A percentile compares a stretch with the other conserved stretches of the same genome.
These are phyloP conservation scores for Esteya vermicola DNA, from an alignment of 2,329 filamentous ascomycete genomes.

Conservation along the genomic window DNA sequence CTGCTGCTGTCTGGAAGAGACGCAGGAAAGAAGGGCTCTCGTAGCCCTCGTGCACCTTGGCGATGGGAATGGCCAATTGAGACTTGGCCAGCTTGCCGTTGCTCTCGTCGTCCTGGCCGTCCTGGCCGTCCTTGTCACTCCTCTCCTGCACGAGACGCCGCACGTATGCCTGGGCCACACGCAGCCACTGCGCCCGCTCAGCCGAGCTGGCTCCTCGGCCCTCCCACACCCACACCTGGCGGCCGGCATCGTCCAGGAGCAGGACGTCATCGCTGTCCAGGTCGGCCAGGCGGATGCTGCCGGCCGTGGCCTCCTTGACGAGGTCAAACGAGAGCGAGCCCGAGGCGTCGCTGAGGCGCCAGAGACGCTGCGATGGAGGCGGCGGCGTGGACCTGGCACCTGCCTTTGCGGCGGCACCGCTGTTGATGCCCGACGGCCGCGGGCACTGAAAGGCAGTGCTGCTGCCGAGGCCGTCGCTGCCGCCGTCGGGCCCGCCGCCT, in stretches of 20 bases:
- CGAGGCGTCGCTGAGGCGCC: constrained; percentile 47
- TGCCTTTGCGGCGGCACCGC: constrained; percentile 10
- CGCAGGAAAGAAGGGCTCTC: constrained; percentile 38
- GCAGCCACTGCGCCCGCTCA: constrained; percentile 48
- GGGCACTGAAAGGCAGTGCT: constrained; percentile 20
- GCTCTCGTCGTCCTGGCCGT: too few species aligned
- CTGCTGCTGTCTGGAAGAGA: constrained; percentile 2
- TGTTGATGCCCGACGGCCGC: not conserved
- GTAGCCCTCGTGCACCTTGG: constrained; percentile 40
- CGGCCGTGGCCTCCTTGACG: constrained; percentile 39
- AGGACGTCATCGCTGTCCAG: constrained; percentile 48
- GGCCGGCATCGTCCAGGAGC: constrained; percentile 42
- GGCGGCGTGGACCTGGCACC: constrained; percentile 26
- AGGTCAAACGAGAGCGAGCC: constrained; percentile 42
- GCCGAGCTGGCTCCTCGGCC: constrained; percentile 39
- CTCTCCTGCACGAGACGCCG: constrained; percentile 20
- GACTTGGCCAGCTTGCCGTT: too few species aligned
- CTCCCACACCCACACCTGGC: constrained; percentile 52
- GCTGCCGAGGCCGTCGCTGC: not conserved
- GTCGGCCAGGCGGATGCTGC: constrained; percentile 28
- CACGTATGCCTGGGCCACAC: constrained; percentile 42
- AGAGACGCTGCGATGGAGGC: constrained; percentile 26
- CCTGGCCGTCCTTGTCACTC: constrained; percentile 8
- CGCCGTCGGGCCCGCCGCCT: constrained; percentile 27
- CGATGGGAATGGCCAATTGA: constrained; percentile 35